Conservation (phyloP, 306 rosid genomes). For the Sesbania bispinosa region DNA sequence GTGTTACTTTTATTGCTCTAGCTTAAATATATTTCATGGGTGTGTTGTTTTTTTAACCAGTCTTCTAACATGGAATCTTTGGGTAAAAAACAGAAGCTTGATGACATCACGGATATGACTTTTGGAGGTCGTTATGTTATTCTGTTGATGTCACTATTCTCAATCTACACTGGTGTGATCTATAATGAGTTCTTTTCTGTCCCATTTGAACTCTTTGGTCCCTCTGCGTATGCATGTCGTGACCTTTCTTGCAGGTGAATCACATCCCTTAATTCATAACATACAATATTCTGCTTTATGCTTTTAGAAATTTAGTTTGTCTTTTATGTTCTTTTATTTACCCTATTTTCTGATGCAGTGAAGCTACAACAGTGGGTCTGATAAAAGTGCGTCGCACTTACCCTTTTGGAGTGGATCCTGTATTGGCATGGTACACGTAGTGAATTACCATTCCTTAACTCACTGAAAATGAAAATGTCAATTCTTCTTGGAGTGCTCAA, state of each 20-base stretch:
- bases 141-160: slow-evolving; percentile 85
- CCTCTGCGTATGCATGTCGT: slow-evolving; percentile 87
- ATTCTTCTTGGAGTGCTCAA: slow-evolving; percentile 94
- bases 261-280: slow-evolving; percentile 24
- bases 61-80: slow-evolving; percentile 15
- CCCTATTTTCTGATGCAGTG: slow-evolving; percentile 42
- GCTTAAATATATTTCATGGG: neutral
- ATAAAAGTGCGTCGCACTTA: slow-evolving; percentile 74
- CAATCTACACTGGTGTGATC: slow-evolving; percentile 92
- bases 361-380: slow-evolving; percentile 76
- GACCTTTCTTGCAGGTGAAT: slow-evolving; percentile 83
- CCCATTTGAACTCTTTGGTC: slow-evolving; percentile 81
- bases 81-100: slow-evolving; percentile 77
- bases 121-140: slow-evolving; percentile 97
- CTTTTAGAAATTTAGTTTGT: slow-evolving; percentile 5
- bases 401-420: slow-evolving; percentile 98
- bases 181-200: slow-evolving; percentile 96
- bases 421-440: slow-evolving; percentile 92
- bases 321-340: slow-evolving; percentile 5
- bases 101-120: slow-evolving; percentile 92
- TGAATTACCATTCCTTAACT: slow-evolving; percentile 95
- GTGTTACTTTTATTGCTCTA: neutral
- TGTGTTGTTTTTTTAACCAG: neutral
- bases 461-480: slow-evolving; percentile 98
- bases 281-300: slow-evolving; percentile 5